phyloP scores from a whole-genome alignment of 225 moss, liverwort and hornwort species.

The Sphagnum contortum region DNA sequence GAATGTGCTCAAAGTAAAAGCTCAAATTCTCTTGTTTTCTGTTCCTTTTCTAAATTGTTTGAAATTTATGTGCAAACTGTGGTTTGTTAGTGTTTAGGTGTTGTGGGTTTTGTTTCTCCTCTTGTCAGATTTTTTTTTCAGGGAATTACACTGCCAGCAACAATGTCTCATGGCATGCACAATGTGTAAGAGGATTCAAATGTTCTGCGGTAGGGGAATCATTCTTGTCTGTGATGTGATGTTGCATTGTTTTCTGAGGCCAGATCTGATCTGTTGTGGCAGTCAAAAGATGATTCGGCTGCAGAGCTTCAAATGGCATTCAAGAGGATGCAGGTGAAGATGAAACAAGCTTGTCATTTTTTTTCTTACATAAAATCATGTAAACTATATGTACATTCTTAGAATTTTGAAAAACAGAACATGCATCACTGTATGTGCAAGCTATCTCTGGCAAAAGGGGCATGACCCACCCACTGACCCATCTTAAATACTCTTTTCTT shows the following conservation, averaged over 20 bases:
- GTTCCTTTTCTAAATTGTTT: too few relatives aligned
- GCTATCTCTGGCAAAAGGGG: not conserved
- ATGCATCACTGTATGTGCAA: not conserved
- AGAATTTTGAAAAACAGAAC: too few relatives aligned
- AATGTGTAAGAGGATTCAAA: too few relatives aligned
- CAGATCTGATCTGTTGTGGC: conserved; percentile 5
- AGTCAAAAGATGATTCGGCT: conserved; percentile 63
- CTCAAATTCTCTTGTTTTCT: not conserved
- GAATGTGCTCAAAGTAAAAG: conserved; percentile 35
- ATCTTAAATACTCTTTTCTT: not conserved
- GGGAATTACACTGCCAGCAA: not conserved
- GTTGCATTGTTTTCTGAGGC: too few relatives aligned
- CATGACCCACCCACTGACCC: too few relatives aligned
- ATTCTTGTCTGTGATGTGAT: too few relatives aligned
- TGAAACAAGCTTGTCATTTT: not conserved
- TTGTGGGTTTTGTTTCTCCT: too few relatives aligned
- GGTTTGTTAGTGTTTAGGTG: too few relatives aligned
- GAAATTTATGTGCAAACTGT: too few relatives aligned
- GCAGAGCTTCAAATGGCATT: conserved; percentile 52
- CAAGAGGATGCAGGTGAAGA: conserved; percentile 52
- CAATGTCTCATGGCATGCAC: too few relatives aligned
- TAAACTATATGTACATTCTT: not conserved
- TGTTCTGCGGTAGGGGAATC: too few relatives aligned
- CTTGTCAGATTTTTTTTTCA: not conserved
- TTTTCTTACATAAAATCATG: not conserved